Base-by-base conservation (phyloP, 176 grass and related monocot genomes). In the Panicum miliaceum region DNA sequence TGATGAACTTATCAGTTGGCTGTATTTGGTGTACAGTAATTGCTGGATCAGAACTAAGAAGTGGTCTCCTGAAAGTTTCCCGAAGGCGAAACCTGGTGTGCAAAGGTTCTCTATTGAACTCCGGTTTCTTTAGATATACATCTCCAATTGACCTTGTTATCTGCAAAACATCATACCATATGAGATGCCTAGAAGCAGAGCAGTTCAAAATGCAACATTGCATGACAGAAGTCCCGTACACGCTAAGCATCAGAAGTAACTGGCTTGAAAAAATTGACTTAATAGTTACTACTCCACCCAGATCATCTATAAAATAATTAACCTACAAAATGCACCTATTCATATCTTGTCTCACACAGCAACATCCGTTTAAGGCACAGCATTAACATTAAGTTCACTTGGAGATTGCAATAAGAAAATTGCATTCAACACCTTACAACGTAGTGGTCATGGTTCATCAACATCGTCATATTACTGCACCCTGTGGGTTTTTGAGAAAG, bases 71-170 rank as follows among this genome's bases (percentile, higher is more conserved):
- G 75, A 97, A 92, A 65, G 86, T 68, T 75, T 91, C 88, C 71
- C 46, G 84, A 79, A 94, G 86, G 14, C 88, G 84, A 78, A 94
- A 97, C 79, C 89, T 94, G 73, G 52, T 67, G 76, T 82, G 69
- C 61, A 97, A 80, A 68, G 94, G 94, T 81, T 92, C 92, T 76
- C 85, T 85, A 74, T 97, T 97, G 59, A 87, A 94, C 41, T 97
- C 94, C 41, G 95, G 83, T 86, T 76, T 97, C 59, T 97, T 97
- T 19, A 97, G 88, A 86, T 97, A 97, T 26, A 88, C 84, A 37
- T 97, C 92, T 88, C 95, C 95, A 85, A 97, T 97, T 23, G 94
- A 94, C 62, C 92, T 94, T 81, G 90, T 91, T 75, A 97, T 89
- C 95, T 97, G 90, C 82, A 76, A 82, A 50, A 90, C 57, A 79